Base-by-base conservation (phyloP, 352 stramenopile species). In the Phytophthora pini region DNA sequence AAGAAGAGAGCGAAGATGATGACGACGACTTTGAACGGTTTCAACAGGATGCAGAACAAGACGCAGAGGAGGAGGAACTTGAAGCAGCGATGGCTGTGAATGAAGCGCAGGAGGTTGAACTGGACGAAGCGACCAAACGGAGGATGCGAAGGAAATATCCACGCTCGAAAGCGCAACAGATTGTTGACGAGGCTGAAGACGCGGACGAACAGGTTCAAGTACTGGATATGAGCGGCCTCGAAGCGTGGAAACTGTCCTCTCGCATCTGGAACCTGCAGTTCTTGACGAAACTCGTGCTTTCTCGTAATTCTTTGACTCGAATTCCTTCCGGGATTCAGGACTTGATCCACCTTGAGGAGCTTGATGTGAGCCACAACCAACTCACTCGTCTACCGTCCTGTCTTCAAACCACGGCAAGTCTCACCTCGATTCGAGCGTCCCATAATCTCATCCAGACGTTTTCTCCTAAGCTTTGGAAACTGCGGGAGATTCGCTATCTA, bases 251-350 rank as follows among this genome's bases (percentile, higher is more conserved):
- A 26, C 32, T 93, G 17, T 89, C 85, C 41, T 80, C 77, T 41
- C 82, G 82, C 1, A 81, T 93, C 27, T 93, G 85, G 85, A 91
- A 90, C 49, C 54, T 93, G n/a, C 61, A 73, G 51, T 57, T 65
- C 31, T 49, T 93, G 8, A 58, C 61, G 15, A 70, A 45, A 6
- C 69, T 93, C 8, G 59, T 76, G 5, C 60, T 93, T 2, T 73
- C 68, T 0, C 61, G 79, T 54, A 93, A 93, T 47, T 58, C 73
- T 39, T 70, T 93, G 15, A 44, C 54, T 7, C 81, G 83, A 2
- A 76, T 93, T 41, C 82, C 85, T n/a, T 92, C 85, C 1, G 83
- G 79, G 0, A 79, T 93, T 22, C 85, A 93, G 52, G 85, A 93
- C 34, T 69, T 93, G 39, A 68, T 77, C 17, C 56, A 70, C 26